Evolutionary conservation across 208 protist species (phyloP).

Genomic region (Leishmania martiniquensis): DNA sequence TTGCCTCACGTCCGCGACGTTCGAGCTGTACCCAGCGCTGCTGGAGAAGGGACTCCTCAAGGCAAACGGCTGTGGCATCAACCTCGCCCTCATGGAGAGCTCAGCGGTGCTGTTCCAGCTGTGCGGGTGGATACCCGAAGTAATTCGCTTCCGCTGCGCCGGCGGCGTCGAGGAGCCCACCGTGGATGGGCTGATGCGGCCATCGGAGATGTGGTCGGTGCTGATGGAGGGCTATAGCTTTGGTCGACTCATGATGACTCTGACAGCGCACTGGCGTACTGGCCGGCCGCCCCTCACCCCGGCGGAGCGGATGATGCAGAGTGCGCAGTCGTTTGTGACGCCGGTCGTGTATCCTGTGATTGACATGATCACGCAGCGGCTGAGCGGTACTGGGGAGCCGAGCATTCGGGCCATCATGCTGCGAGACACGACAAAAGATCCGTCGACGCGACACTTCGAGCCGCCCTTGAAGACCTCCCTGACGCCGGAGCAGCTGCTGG

Average conservation of each 20-base stretch:
- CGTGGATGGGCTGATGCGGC: slow-evolving; percentile 13
- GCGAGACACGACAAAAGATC: slow-evolving; percentile 33
- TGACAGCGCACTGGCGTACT: slow-evolving; percentile 7
- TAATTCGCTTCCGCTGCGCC: slow-evolving; percentile 11
- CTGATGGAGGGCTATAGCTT: slow-evolving; percentile 17
- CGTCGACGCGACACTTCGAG: slow-evolving; percentile 3
- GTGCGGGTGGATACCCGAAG: slow-evolving; percentile 76
- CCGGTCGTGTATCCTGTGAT: slow-evolving; percentile 19
- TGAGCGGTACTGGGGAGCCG: neutral
- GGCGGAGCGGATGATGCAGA: neutral
- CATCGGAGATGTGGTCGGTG: slow-evolving; percentile 27
- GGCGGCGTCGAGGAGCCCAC: neutral
- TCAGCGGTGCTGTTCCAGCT: slow-evolving; percentile 73
- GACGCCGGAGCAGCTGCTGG: slow-evolving; percentile 15
- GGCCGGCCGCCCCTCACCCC: neutral
- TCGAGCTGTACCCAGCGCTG: slow-evolving; percentile 65
- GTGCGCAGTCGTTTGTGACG: neutral
- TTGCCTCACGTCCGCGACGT: slow-evolving; percentile 21
- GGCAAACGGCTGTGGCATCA: slow-evolving; percentile 77
- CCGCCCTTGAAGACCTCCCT: slow-evolving; percentile 25
- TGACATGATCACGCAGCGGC: slow-evolving; percentile 23
- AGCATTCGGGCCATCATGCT: slow-evolving; percentile 25
- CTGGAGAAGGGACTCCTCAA: slow-evolving; percentile 73
- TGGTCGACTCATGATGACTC: slow-evolving; percentile 28
- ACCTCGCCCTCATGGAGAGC: slow-evolving; percentile 74